phyloP scores from a whole-genome alignment of 371 early-diverging fungal genomes.

The Rhizomucor miehei region DNA sequence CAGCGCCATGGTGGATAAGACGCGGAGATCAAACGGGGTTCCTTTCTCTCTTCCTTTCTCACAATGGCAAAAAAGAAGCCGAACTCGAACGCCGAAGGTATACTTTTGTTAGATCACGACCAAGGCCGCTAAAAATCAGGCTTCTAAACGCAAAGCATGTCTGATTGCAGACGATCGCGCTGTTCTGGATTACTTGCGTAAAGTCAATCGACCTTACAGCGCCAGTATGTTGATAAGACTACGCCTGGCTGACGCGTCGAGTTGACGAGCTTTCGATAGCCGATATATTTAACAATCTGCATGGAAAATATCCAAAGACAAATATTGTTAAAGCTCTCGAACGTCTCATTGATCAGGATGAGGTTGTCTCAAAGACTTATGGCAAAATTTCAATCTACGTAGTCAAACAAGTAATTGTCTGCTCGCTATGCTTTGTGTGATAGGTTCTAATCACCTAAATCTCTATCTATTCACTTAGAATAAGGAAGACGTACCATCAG shows the following conservation, averaged over 20 bases:
- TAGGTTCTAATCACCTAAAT: neutral
- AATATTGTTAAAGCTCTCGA: conserved; percentile 13
- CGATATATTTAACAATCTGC: conserved; percentile 20
- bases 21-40: neutral
- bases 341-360: conserved; percentile 6
- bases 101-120: no score
- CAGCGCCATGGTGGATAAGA: no score
- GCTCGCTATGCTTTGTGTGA: no score
- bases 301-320: conserved; percentile 15
- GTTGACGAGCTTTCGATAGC: conserved; percentile 4
- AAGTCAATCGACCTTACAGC: conserved; percentile 20
- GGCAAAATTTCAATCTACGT: conserved; percentile 18
- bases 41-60: neutral
- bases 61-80: conserved; percentile 1
- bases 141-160: no score
- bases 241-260: neutral
- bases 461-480: neutral
- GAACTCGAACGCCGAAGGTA: neutral
- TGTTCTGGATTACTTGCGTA: conserved; percentile 19
- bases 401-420: conserved; percentile 12
- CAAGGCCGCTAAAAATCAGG: no score
- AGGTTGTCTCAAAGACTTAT: conserved; percentile 10
- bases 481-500: neutral
- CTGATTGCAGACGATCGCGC: conserved; percentile 4
- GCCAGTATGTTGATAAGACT: conserved; percentile 11